These are phyloP conservation scores for Diaporthe aspalathi DNA, from an alignment of 2,329 filamentous ascomycete genomes.

Conservation along the genomic window DNA sequence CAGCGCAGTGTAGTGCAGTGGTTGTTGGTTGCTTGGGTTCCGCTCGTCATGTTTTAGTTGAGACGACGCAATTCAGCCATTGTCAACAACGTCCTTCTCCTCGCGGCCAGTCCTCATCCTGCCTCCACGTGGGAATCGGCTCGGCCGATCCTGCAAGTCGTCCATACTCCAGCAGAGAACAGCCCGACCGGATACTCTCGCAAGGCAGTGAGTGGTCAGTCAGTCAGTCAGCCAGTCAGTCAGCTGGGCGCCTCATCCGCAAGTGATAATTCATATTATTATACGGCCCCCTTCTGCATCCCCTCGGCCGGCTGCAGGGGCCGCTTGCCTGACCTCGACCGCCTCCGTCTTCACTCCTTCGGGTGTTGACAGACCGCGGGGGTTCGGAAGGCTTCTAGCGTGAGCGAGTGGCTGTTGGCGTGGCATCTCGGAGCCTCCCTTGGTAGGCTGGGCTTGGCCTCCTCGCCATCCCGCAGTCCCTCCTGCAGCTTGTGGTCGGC, in stretches of 20 bases:
- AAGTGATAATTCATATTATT: background rate
- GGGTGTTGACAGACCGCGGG: slow-evolving; percentile 15
- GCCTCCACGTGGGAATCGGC: slow-evolving; percentile 34
- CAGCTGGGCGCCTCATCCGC: slow-evolving; percentile 29
- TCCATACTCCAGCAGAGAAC: slow-evolving; percentile 6
- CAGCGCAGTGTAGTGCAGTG: too few relatives aligned
- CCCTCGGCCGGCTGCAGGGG: slow-evolving; percentile 19
- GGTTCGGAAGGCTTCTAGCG: slow-evolving; percentile 28
- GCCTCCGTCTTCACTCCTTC: background rate
- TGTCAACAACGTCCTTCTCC: slow-evolving; percentile 6
- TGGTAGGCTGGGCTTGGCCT: slow-evolving; percentile 20
- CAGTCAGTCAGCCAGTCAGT: slow-evolving; percentile 30
- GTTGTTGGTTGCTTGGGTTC: slow-evolving; percentile 5
- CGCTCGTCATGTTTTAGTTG: slow-evolving; percentile 12
- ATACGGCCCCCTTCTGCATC: slow-evolving; percentile 15
- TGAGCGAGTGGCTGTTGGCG: slow-evolving; percentile 21
- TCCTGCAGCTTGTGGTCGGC: slow-evolving; percentile 6
- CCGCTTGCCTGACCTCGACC: background rate
- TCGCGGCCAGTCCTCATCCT: slow-evolving; percentile 1
- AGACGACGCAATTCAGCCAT: slow-evolving; percentile 10
- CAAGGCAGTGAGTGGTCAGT: slow-evolving; percentile 38
- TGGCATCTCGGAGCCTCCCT: slow-evolving; percentile 23
- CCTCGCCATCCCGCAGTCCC: slow-evolving; percentile 11
- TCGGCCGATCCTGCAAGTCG: slow-evolving; percentile 35
- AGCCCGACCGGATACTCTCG: slow-evolving; percentile 18